A percentile compares a stretch with the other conserved stretches of the same genome.
Conservation (phyloP, 1,139 yeast genomes). For the Debaryomyces sp. region DNA sequence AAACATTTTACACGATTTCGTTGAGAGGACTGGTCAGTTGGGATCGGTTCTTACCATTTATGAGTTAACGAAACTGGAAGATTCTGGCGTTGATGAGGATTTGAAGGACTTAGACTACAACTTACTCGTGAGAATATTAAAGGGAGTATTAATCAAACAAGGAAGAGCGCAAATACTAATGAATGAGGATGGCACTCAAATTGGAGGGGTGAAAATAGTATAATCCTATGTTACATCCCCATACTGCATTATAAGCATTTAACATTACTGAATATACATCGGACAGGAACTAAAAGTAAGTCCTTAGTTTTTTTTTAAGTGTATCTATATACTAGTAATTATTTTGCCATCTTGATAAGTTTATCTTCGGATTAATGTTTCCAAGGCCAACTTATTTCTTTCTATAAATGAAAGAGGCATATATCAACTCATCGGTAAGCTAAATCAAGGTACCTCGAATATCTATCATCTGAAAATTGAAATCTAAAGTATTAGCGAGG, state of each 20-base stretch:
- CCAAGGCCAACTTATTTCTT: constrained; percentile 1
- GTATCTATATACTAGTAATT: background rate
- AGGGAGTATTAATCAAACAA: constrained; percentile 59
- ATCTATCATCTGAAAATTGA: background rate
- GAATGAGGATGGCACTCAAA: constrained; percentile 52
- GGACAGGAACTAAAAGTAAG: background rate
- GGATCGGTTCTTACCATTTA: constrained; percentile 80
- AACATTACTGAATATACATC: background rate
- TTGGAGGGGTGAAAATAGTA: constrained; percentile 72
- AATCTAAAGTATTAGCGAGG: constrained; percentile 16
- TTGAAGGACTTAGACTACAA: constrained; percentile 65
- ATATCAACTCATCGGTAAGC: background rate
- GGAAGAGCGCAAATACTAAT: constrained; percentile 69
- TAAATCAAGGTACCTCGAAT: constrained; percentile 13
- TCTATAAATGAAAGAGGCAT: background rate
- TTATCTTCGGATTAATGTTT: constrained; percentile 1
- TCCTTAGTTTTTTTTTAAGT: too few relatives aligned
- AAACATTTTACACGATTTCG: constrained; percentile 43
- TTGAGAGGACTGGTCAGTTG: constrained; percentile 75
- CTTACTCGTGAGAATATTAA: constrained; percentile 56
- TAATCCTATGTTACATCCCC: constrained; percentile 15
- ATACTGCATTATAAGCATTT: background rate
- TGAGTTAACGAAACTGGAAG: constrained; percentile 72
- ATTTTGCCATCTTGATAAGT: constrained; percentile 6
- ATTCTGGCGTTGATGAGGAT: constrained; percentile 55